Conservation (phyloP, 179 eudicot genomes). For the Dionaea muscipula region DNA sequence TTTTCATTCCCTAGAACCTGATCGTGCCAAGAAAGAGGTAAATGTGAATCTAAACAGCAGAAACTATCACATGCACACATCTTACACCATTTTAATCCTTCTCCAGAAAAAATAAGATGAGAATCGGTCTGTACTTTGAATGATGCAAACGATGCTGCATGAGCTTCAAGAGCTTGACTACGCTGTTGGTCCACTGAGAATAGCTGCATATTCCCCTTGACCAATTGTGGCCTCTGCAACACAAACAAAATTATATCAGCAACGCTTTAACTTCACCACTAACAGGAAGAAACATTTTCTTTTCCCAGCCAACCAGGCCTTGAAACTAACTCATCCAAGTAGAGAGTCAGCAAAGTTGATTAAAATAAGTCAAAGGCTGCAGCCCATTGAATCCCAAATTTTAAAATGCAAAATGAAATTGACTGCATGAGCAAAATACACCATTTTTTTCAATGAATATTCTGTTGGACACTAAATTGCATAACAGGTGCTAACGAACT, state of each 20-base stretch:
- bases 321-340: too few species aligned
- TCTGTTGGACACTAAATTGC: too few species aligned
- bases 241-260: not conserved
- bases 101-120: not conserved
- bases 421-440: too few species aligned
- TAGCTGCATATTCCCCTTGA: slow-evolving; percentile 84
- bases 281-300: not conserved
- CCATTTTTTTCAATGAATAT: too few species aligned
- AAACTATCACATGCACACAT: not conserved
- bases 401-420: too few species aligned
- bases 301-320: too few species aligned
- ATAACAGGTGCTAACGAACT: too few species aligned
- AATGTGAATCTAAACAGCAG: not conserved
- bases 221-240: slow-evolving; percentile 70
- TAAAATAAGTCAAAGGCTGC: too few species aligned
- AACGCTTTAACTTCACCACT: not conserved
- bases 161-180: slow-evolving; percentile 82
- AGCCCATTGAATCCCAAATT: too few species aligned
- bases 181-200: slow-evolving; percentile 85
- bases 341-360: too few species aligned
- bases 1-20: slow-evolving; percentile 81
- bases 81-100: not conserved
- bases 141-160: slow-evolving; percentile 82
- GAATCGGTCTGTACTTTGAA: slow-evolving; percentile 34
- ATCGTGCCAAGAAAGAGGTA: not conserved